These are phyloP conservation scores for Sporothrix pallida DNA, from an alignment of 2,329 filamentous ascomycete genomes.

Conservation along the genomic window DNA sequence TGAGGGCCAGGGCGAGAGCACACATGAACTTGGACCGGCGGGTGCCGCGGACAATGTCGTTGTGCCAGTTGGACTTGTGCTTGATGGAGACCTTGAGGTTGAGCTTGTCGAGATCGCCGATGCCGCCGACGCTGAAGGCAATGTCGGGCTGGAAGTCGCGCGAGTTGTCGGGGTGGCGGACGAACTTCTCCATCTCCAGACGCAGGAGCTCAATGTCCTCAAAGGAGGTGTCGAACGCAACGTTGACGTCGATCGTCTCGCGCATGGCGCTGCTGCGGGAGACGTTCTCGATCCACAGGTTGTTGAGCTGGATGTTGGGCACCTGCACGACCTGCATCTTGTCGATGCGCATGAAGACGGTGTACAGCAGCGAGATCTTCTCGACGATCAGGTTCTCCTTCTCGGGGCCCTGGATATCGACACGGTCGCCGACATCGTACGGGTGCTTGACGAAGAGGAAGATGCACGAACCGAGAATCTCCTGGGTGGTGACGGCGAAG, in stretches of 20 bases:
- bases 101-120: slow-evolving; percentile 87
- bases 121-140: slow-evolving; percentile 74
- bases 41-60: slow-evolving; percentile 79
- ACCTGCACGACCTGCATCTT: slow-evolving; percentile 82
- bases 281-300: slow-evolving; percentile 93
- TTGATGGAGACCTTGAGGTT: slow-evolving; percentile 81
- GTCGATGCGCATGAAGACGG: slow-evolving; percentile 83
- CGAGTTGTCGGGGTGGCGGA: slow-evolving; percentile 79
- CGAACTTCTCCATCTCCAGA: slow-evolving; percentile 82
- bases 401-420: slow-evolving; percentile 70
- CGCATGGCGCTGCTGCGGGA: slow-evolving; percentile 90
- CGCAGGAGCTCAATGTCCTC: slow-evolving; percentile 88
- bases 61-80: slow-evolving; percentile 92
- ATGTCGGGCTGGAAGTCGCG: slow-evolving; percentile 91
- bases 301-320: slow-evolving; percentile 91
- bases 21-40: slow-evolving; percentile 97
- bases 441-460: slow-evolving; percentile 99
- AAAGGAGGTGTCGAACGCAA: slow-evolving; percentile 85
- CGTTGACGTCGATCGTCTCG: slow-evolving; percentile 78
- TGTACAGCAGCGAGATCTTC: slow-evolving; percentile 92
- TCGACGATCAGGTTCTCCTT: slow-evolving; percentile 78
- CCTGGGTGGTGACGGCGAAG: slow-evolving; percentile 88
- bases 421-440: slow-evolving; percentile 92
- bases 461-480: slow-evolving; percentile 97
- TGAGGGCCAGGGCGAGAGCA: slow-evolving; percentile 81